Evolutionary conservation across 2,329 filamentous ascomycete genomes (phyloP), one percentile per base, ranked within the genome.

Genomic region (Pseudogymnoascus sp.): DNA sequence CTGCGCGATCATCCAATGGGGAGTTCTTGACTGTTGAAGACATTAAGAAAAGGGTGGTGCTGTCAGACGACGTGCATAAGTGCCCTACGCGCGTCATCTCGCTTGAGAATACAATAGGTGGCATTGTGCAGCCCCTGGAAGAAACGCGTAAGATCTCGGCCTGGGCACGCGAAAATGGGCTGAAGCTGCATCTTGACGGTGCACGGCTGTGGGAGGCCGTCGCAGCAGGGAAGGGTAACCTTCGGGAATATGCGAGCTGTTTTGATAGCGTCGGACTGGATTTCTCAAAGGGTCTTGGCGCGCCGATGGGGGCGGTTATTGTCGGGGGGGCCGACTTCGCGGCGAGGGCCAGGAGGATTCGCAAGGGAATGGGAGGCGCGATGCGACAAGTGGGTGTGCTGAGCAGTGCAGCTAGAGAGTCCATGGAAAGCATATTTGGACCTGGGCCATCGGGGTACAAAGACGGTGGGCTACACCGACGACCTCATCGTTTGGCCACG

Each of bases 81-180:
- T 92, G 89, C 70, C 91, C 92, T 0, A 96, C 92, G 0, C 84
- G 84, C 49, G 83, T 96, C 60, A 90, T 97, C 67, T 87, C 84
- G 65, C 79, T 96, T 58, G 92, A 97, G 72, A 96, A 96, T 72
- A 96, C 93, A 1, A 81, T 96, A 59, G 84, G 85, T 62, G 92
- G 92, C 23, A 86, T 87, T 69, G 80, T 96, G 49, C 88, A 90
- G 81, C 93, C 92, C 0, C 80, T 96, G 0, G 75, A 77, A 1
- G 91, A 96, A 73, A 82, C 86, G 8, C 80, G 79, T 63, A 80
- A 82, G 45, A 96, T 96, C 69, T 80, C 85, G 0, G 78, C 79
- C 1, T 96, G 89, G 80, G 90, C 88, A 64, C 80, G 71, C 69
- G 72, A 81, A 69, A 79, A 90, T 66, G 79, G 77, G 21, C 86